Evolutionary conservation across 2,329 filamentous ascomycete species (phyloP).

Genomic region (Lojkania enalia): DNA sequence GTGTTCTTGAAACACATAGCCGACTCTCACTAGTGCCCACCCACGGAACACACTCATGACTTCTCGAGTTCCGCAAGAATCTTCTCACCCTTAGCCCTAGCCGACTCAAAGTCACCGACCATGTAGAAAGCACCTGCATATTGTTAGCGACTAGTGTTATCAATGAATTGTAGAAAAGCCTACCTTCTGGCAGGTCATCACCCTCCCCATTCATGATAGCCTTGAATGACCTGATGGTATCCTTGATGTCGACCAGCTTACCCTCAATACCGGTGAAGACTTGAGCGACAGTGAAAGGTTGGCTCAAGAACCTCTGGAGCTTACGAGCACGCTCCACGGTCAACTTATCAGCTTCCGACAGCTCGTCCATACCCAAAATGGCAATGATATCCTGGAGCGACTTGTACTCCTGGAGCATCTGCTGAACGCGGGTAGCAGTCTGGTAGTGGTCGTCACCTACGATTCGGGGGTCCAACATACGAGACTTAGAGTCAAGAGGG

Average conservation of each 20-base stretch:
- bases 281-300: slow-evolving; percentile 92
- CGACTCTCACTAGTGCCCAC: slow-evolving; percentile 39
- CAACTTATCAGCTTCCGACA: slow-evolving; percentile 98
- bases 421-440: slow-evolving; percentile 91
- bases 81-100: slow-evolving; percentile 98
- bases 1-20: slow-evolving; percentile 36
- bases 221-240: slow-evolving; percentile 98
- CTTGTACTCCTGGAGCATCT: slow-evolving; percentile 99
- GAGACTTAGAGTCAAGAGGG: slow-evolving; percentile 98
- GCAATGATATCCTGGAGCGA: slow-evolving; percentile 99
- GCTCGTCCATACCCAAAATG: slow-evolving; percentile 99
- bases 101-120: slow-evolving; percentile 94
- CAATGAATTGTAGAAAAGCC: slow-evolving; percentile 30
- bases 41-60: slow-evolving; percentile 42
- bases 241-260: slow-evolving; percentile 96
- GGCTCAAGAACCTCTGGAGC: slow-evolving; percentile 99
- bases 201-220: slow-evolving; percentile 91
- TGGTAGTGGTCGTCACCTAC: slow-evolving; percentile 98
- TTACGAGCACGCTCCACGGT: slow-evolving; percentile 99
- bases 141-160: slow-evolving; percentile 32
- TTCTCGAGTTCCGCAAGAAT: slow-evolving; percentile 91
- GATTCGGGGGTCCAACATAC: slow-evolving; percentile 99
- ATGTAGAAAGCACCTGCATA: slow-evolving; percentile 79
- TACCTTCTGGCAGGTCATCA: slow-evolving; percentile 92
- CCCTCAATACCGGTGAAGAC: slow-evolving; percentile 96